phyloP scores from a whole-genome alignment of 768 basidiomycete species.

The Suillus luteus region DNA sequence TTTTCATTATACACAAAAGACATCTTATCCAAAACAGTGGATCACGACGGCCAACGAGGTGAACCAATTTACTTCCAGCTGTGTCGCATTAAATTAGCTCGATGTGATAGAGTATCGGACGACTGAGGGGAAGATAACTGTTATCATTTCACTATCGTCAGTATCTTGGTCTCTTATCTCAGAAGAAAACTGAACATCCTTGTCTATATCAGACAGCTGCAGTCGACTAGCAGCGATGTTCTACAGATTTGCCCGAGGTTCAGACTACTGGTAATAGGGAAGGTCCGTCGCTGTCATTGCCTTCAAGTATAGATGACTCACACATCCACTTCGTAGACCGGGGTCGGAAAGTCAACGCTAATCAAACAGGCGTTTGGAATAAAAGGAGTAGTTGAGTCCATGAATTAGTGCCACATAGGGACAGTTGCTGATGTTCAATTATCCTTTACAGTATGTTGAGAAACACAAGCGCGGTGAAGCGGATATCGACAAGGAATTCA shows the following conservation, averaged over 20 bases:
- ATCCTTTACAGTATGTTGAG: constrained; percentile 6
- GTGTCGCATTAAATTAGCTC: neutral
- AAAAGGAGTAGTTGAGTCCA: constrained; percentile 7
- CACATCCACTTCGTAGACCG: constrained; percentile 8
- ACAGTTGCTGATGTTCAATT: neutral
- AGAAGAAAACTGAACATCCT: neutral
- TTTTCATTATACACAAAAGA: constrained; percentile 7
- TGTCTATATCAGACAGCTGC: constrained; percentile 7
- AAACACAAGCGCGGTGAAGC: constrained; percentile 14
- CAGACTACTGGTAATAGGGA: constrained; percentile 15
- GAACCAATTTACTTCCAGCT: neutral
- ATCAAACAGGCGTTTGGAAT: constrained; percentile 14
- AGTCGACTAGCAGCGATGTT: constrained; percentile 8
- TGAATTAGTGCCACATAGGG: neutral
- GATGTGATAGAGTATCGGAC: neutral
- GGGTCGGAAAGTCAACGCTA: constrained; percentile 13
- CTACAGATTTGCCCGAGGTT: constrained; percentile 12
- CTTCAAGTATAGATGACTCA: neutral
- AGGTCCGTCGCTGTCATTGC: constrained; percentile 4
- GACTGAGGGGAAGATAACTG: constrained; percentile 3
- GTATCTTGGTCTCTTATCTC: neutral
- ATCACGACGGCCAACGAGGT: constrained; percentile 7
- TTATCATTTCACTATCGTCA: neutral
- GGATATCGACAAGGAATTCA: constrained; percentile 17
- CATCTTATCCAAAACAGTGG: neutral